Base-by-base conservation (phyloP, 2,329 filamentous ascomycete species). In the Sporothrix luriei region DNA sequence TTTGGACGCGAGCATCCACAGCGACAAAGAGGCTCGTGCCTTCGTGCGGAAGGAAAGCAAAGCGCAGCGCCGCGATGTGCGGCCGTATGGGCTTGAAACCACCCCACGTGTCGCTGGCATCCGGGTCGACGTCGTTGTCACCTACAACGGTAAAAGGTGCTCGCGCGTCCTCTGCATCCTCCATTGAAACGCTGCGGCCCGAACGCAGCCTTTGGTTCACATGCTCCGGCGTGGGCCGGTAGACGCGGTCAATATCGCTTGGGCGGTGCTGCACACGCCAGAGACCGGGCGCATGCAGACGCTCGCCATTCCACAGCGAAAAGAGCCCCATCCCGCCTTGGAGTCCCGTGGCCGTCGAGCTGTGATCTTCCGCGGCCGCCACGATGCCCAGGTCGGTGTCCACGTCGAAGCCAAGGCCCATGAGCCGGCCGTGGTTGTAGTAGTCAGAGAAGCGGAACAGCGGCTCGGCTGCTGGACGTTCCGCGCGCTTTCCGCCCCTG, bases 371-470 rank as follows among this genome's bases (percentile, higher is more conserved):
- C 61, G 86, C 84, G 0, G 84, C 85, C 0, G 86, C 83, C 0
- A 86, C 87, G 9, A 82, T 75, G n/a, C 80, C 78, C 14, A 82
- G 76, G 13, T 79, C 77, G 4, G 84, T 80, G 67, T 86, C 85
- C 73, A 88, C 82, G 0, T 86, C 87, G 11, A 84, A 79, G 21
- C 82, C 76, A 54, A 83, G 76, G 55, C 82, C 64, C 0, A 51
- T 24, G 38, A 72, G 54, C 2, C 62, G 81, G 0, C 82, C 82
- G 0, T 76, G 75, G 74, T 89, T 90, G 40, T 75, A 74, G 76
- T 87, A 87, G 2, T 76, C 79, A 0, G 80, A 78, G 70, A 89
- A 88, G 0, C 68, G 68, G 10, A 88, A 75, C 1, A 86, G 74
- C 0, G 86, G 81, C 5, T 64, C 71, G 0, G 77, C 74, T 24